Conservation (phyloP, 2,329 filamentous ascomycete genomes). For the Talaromyces sp. region DNA sequence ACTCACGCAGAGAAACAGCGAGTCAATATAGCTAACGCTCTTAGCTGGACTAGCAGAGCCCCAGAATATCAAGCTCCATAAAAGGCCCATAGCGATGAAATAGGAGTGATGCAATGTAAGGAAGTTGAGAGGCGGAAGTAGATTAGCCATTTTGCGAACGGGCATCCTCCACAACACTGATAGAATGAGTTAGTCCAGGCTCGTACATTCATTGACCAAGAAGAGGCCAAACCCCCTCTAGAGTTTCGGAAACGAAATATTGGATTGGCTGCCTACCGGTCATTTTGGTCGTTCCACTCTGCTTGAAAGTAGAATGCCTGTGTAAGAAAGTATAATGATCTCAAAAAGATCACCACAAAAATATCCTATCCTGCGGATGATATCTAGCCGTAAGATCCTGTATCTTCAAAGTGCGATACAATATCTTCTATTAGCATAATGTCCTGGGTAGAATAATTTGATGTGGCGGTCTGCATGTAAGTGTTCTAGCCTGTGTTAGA, state of each 20-base stretch:
- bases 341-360: background rate
- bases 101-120: constrained; percentile 66
- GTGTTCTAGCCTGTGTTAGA: constrained; percentile 1
- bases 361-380: background rate
- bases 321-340: background rate
- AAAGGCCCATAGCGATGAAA: constrained; percentile 56
- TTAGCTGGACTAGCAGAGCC: constrained; percentile 49
- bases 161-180: constrained; percentile 9
- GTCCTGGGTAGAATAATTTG: background rate
- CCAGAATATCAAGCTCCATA: constrained; percentile 60
- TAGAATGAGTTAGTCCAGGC: background rate
- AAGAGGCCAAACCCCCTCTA: background rate
- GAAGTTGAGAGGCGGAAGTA: constrained; percentile 51
- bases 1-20: constrained; percentile 63
- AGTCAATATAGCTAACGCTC: constrained; percentile 59
- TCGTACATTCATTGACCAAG: background rate
- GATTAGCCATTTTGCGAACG: constrained; percentile 24
- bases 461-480: constrained; percentile 10
- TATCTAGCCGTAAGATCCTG: constrained; percentile 13
- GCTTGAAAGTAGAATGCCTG: background rate
- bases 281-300: background rate
- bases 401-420: background rate
- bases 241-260: background rate
- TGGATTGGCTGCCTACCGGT: background rate
- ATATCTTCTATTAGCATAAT: background rate